Conservation (phyloP, 495 filamentous ascomycete genomes). For the Pyrenula massariospora region DNA sequence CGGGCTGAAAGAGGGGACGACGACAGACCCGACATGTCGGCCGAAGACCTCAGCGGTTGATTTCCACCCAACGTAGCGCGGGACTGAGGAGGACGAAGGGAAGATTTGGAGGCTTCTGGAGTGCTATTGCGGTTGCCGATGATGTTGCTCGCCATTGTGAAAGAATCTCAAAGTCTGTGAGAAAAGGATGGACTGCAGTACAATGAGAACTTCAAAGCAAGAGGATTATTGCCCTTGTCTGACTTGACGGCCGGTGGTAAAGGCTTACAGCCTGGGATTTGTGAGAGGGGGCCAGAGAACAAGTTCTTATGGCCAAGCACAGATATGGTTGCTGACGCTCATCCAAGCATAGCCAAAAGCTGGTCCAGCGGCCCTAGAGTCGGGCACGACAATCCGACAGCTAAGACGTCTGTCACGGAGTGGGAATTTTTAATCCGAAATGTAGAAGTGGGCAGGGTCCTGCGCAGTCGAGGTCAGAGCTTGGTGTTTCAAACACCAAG, state of each 20-base stretch:
- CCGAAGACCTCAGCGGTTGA: constrained; percentile 86
- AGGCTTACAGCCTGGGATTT: background rate
- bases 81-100: constrained; percentile 79
- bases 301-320: background rate
- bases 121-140: constrained; percentile 96
- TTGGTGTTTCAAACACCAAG: background rate
- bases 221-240: too few species aligned
- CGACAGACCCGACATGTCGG: constrained; percentile 86
- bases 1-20: constrained; percentile 63
- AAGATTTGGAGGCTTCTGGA: constrained; percentile 75
- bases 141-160: constrained; percentile 42
- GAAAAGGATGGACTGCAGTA: too few species aligned
- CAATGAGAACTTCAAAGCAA: too few species aligned
- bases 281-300: background rate
- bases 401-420: background rate
- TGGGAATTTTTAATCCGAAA: background rate
- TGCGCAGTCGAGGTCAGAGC: background rate
- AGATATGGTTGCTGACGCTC: background rate
- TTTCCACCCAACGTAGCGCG: constrained; percentile 67
- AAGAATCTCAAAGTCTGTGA: constrained; percentile 1
- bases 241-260: background rate
- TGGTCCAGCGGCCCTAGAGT: background rate
- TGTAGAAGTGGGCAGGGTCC: background rate
- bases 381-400: background rate
- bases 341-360: background rate